Evolutionary conservation across 1,139 yeast species (phyloP).

Genomic region (Scheffersomyces titani): DNA sequence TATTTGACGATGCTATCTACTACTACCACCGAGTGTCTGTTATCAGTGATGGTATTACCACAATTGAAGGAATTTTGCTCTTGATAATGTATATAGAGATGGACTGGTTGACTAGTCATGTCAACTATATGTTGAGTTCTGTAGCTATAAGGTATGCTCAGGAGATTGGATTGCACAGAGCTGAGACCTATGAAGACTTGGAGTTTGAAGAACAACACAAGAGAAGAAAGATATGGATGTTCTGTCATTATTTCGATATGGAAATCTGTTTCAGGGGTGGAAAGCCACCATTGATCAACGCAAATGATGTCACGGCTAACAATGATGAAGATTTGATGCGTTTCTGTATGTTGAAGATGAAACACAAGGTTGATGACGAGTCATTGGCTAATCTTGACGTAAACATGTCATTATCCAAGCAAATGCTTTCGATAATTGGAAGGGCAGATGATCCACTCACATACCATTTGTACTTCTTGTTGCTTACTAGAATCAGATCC

Average conservation of each 20-base stretch:
- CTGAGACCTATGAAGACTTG: constrained; percentile 47
- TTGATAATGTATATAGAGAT: constrained; percentile 48
- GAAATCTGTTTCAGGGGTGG: constrained; percentile 59
- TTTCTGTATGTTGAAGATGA: background rate
- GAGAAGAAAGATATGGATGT: constrained; percentile 56
- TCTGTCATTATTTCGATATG: constrained; percentile 54
- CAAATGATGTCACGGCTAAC: constrained; percentile 37
- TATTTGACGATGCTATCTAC: constrained; percentile 40
- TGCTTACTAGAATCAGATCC: constrained; percentile 28
- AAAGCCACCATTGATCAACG: constrained; percentile 58
- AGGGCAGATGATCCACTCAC: background rate
- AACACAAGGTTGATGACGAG: background rate
- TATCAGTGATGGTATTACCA: constrained; percentile 50
- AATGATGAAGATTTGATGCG: constrained; percentile 4
- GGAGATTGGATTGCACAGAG: constrained; percentile 66
- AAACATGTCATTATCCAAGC: background rate
- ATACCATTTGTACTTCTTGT: constrained; percentile 16
- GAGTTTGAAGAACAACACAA: constrained; percentile 35
- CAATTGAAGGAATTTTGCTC: constrained; percentile 51
- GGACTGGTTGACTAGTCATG: constrained; percentile 42
- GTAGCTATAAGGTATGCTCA: constrained; percentile 62
- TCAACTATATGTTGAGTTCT: constrained; percentile 45
- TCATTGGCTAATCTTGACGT: too few species aligned
- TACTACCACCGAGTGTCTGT: constrained; percentile 51
- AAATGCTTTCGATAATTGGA: background rate